Evolutionary conservation across 495 filamentous ascomycete species (phyloP), one percentile per base, ranked within the genome.

Genomic region (Daldinia grandis): DNA sequence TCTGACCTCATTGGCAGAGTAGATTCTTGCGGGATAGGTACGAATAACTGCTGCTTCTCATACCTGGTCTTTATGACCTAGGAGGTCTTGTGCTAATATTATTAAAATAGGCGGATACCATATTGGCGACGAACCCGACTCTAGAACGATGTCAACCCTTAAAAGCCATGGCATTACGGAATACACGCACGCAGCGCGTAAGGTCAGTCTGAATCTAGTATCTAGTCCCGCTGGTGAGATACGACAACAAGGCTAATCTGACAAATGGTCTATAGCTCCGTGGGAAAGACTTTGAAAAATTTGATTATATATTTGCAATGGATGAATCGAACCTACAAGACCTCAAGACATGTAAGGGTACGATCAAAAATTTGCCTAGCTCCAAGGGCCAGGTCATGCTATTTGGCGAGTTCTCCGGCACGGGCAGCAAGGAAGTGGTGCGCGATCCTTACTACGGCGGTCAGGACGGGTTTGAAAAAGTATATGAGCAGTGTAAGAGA

Each of bases 301-400:
- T 97, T 73, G 93, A 98, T 78, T 99, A 95, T 76, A 88, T 99
- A 60, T 85, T 99, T 57, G 94, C 93, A 42, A 99, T 99, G 95
- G 95, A 98, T 77, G 83, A 90, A 33, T 83, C 87, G n/a, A 98
- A 98, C 76, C 79, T 95, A 9, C 79, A 82, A 33, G 89, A 97
- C 72, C 78, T 98, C 66, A 71, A 88, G 66, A 82, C 88, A 28
- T 77, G 91, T 71, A 79, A 83, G 68, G 81, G 83, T 56, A 83
- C 54, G 84, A 85, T 58, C 79, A 89, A 19, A 80, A 80, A 78
- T 68, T 78, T 74, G 71, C 80, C 64, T 31, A 63, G 50, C 8
- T 64, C 57, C 71, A 82, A 83, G 76, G 86, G 84, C 50, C 81
- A 85, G 68, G 86, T 97, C 42, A 90, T 90, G 77, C 79, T 99